phyloP scores from a whole-genome alignment of 495 filamentous ascomycete genomes.

The Darksidea phi region DNA sequence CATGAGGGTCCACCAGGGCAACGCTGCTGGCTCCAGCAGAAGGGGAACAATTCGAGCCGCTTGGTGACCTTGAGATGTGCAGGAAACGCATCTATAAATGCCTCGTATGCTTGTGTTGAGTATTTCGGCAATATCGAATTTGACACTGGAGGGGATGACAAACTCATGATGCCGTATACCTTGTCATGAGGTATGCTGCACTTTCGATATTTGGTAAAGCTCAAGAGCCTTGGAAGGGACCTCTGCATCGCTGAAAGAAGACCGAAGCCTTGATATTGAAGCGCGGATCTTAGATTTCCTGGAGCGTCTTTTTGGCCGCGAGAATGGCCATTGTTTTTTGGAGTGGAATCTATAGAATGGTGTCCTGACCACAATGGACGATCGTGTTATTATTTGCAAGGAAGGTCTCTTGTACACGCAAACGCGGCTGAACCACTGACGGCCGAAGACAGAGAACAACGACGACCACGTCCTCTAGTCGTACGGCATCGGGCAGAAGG shows the following conservation, averaged over 20 bases:
- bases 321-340: background rate
- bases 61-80: background rate
- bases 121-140: constrained; percentile 1
- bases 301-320: background rate
- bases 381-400: constrained; percentile 2
- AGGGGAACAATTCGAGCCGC: constrained; percentile 1
- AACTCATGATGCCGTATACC: constrained; percentile 4
- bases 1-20: background rate
- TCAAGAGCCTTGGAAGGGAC: background rate
- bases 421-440: constrained; percentile 6
- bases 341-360: background rate
- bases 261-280: background rate
- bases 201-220: background rate
- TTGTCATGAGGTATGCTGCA: background rate
- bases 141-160: background rate
- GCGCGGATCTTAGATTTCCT: background rate
- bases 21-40: background rate
- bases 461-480: background rate
- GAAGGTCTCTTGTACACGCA: constrained; percentile 5
- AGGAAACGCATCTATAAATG: background rate
- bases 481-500: background rate
- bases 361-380: constrained; percentile 1
- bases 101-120: background rate
- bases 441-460: background rate
- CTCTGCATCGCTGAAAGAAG: background rate